Base-by-base conservation (phyloP, 208 protist species). In the Acanthamoeba culbertsoni region DNA sequence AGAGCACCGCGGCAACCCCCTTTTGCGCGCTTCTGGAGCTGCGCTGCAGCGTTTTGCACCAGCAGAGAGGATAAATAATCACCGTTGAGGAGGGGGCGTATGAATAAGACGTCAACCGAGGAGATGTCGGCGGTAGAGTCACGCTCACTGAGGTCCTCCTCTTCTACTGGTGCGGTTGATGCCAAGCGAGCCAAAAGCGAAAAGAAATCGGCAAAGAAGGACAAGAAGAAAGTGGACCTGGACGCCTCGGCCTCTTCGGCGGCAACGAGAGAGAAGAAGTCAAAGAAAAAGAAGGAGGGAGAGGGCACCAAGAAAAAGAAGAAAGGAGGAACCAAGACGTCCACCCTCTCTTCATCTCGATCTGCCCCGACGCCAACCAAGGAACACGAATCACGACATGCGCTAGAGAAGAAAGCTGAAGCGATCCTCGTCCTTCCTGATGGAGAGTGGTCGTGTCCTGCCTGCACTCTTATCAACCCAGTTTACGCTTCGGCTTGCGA, bases 401-500 rank as follows among this genome's bases (percentile, higher is more conserved):
- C 37, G 5, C 31, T 43, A 23, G 26, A 40, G 31, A 46, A 16
- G 28, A 53, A 59, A 55, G 26, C 3, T 31, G 46, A 68, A 53
- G 46, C 33, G 7, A 26, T 90, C 28, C 82, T 90, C 7, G 37
- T 90, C 0, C 55, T 90, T 31, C 82, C 55, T 23, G 46, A 65
- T 26, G 46, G 46, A 3, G 53, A 68, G 46, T 90, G 55, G 55
- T 90, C 82, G 82, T 90, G 82, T 33, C 12, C 18, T 2, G 82
- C 82, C 16, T 90, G 82, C 82, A 90, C 82, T 26, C 55, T 90
- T 35, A 68, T 90, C 82, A 90, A 90, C 37, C 82, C 46, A 1
- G 53, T 53, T 40, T 12, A 37, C 37, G 82, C 46, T 0, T 28
- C 46, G 20, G 37, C 37, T 4, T 90, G 82, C 51, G 82, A 68